Base-by-base conservation (phyloP, 1,139 yeast genomes). In the Sporopachydermia cereana region DNA sequence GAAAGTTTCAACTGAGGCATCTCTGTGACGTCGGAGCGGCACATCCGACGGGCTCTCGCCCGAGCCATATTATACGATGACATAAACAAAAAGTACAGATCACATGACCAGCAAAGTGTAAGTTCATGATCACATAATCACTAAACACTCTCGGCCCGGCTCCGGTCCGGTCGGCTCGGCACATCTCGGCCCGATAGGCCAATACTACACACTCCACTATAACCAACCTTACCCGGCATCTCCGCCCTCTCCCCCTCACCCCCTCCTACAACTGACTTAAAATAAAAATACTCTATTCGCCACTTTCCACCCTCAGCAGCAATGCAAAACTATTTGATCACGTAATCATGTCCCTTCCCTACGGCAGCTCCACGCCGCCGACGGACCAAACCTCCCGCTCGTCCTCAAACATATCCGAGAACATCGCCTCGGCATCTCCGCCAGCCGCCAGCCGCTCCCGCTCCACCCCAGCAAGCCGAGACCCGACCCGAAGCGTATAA, bases 361-460 rank as follows among this genome's bases (percentile, higher is more conserved):
- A 7, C 17, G 52, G 50, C 36, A 72, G 45, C 49, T 76, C 83
- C 48, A 77, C 75, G 43, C 79, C 79, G 45, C 94, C 94, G 52
- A 85, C 80, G 3, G 91, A 79, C 95, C 95, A 85, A 30, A 88
- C 79, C 61, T 88, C 96, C 47, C 64, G 64, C 57, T 84, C 94
- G 60, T 88, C 96, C 64, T 88, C 96, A 56, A 76, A 76, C 55
- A 84, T 72, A 60, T 88, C 96, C 53, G 91, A 79, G 60, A 73
- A 84, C 72, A 86, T 77, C 0, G 89, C 74, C 55, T 84, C 95
- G 17, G 72, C 85, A 58, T 88, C 96, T 49, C 96, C 96, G 45
- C 96, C 96, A 22, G 88, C 95, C 23, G 74, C 81, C 27, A 85
- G 72, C 66, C 95, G 76, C 55, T 85, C 96, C 57, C 89, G 74